Conservation (phyloP, 2,329 filamentous ascomycete species). For the Hirsutella rhossiliensis region DNA sequence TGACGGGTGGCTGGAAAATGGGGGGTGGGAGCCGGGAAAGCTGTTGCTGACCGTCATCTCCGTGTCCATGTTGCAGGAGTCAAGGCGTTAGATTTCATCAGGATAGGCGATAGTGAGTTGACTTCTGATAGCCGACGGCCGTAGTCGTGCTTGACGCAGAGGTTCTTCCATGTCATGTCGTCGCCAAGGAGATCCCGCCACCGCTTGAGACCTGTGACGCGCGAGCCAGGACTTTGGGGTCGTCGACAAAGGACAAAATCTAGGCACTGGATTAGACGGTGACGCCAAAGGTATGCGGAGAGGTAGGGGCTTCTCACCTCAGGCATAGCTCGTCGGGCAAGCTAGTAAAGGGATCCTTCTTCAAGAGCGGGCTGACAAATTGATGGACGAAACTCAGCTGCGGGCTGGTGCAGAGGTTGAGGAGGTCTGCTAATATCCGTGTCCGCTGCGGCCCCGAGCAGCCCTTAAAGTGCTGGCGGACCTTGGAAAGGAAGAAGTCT, state of each 20-base stretch:
- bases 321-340: constrained; percentile 89
- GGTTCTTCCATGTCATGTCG: constrained; percentile 95
- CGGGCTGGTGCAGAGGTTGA: constrained; percentile 91
- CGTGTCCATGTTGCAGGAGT: constrained; percentile 19
- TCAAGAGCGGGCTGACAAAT: constrained; percentile 85
- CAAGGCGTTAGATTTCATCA: constrained; percentile 17
- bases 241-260: constrained; percentile 94
- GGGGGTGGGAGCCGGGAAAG: constrained; percentile 29
- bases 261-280: constrained; percentile 21
- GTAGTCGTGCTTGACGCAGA: constrained; percentile 94
- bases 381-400: constrained; percentile 93
- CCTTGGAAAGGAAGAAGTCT: constrained; percentile 68
- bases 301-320: constrained; percentile 47
- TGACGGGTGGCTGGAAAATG: constrained; percentile 21
- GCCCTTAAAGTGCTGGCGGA: constrained; percentile 68
- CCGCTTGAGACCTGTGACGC: constrained; percentile 87
- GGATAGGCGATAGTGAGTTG: constrained; percentile 19
- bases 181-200: constrained; percentile 92
- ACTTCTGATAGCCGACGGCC: constrained; percentile 45
- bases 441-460: constrained; percentile 67
- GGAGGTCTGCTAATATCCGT: constrained; percentile 70
- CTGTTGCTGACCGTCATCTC: constrained; percentile 25
- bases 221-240: constrained; percentile 84
- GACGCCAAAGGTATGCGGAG: background rate
- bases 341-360: constrained; percentile 90